These are phyloP conservation scores for Vaucheria bursata DNA, from an alignment of 352 stramenopile species.

Conservation along the genomic window DNA sequence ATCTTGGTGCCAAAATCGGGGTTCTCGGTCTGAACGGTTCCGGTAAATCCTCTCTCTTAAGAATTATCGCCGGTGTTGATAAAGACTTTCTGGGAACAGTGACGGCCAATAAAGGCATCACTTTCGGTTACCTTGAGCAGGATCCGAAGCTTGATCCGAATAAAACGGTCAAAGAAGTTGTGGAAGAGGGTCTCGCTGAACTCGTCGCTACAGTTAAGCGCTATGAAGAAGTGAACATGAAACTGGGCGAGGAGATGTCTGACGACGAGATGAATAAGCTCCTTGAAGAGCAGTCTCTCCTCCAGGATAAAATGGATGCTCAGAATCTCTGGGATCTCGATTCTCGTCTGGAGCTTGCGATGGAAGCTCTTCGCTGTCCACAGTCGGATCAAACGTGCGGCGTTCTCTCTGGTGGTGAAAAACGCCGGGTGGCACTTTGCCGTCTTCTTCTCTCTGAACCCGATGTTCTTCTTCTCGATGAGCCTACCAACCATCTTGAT, in stretches of 20 bases:
- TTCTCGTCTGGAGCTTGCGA: conserved; percentile 55
- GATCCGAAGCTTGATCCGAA: conserved; percentile 63
- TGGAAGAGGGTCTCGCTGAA: conserved; percentile 63
- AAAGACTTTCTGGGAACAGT: conserved; percentile 61
- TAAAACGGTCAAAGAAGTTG: conserved; percentile 54
- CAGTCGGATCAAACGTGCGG: conserved; percentile 49
- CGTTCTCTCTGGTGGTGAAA: conserved; percentile 61
- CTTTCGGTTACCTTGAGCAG: conserved; percentile 65
- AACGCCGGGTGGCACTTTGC: conserved; percentile 57
- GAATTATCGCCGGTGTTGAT: conserved; percentile 69
- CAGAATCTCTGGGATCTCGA: conserved; percentile 65
- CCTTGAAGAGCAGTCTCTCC: conserved; percentile 63
- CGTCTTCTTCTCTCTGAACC: conserved; percentile 82
- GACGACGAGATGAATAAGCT: conserved; percentile 60
- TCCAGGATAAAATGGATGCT: conserved; percentile 64
- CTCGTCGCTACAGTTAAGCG: conserved; percentile 59
- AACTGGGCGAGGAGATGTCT: conserved; percentile 21
- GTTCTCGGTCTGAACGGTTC: conserved; percentile 15
- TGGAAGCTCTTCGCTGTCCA: conserved; percentile 60
- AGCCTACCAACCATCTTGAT: conserved; percentile 90
- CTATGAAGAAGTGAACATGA: conserved; percentile 58
- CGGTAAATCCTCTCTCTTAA: conserved; percentile 18
- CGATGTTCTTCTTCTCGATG: conserved; percentile 86
- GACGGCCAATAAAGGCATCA: conserved; percentile 67
- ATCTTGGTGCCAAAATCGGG: conserved; percentile 12